Percentiles rank a stretch among this genome's conserved stretches.
These are phyloP conservation scores for Knufia fluminis DNA, from an alignment of 2,329 filamentous ascomycete species.

Conservation along the genomic window DNA sequence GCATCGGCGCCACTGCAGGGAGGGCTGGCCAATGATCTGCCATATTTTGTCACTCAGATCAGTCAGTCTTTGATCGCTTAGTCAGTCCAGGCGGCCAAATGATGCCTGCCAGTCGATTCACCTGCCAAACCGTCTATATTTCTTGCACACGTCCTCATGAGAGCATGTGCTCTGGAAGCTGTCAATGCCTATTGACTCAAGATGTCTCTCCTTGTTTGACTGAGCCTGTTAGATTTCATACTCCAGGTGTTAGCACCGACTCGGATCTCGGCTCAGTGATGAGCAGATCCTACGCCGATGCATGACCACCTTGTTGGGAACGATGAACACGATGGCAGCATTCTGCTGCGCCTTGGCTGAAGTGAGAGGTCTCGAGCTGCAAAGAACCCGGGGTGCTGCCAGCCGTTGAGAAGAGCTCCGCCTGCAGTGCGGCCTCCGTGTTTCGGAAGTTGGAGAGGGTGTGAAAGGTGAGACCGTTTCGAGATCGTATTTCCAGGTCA, in stretches of 20 bases:
- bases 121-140: background rate
- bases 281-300: slow-evolving; percentile 1
- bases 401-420: background rate
- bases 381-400: background rate
- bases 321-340: background rate
- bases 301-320: slow-evolving; percentile 1
- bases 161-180: slow-evolving; percentile 1
- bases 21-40: slow-evolving; percentile 1
- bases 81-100: background rate
- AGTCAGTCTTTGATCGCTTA: slow-evolving; percentile 3
- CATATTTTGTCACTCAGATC: background rate
- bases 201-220: background rate
- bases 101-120: slow-evolving; percentile 2
- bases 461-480: too few relatives aligned
- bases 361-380: slow-evolving; percentile 2
- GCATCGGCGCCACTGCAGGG: background rate
- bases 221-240: background rate
- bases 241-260: slow-evolving; percentile 1
- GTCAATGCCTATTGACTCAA: background rate
- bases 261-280: background rate
- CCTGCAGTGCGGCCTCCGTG: too few relatives aligned
- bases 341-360: background rate
- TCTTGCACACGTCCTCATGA: slow-evolving; percentile 2
- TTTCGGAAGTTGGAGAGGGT: too few relatives aligned
- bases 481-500: too few relatives aligned